Percentiles rank a stretch among this genome's conserved stretches.
These are phyloP conservation scores for Quercus wislizeni DNA, from an alignment of 306 rosid genomes.

Conservation along the genomic window DNA sequence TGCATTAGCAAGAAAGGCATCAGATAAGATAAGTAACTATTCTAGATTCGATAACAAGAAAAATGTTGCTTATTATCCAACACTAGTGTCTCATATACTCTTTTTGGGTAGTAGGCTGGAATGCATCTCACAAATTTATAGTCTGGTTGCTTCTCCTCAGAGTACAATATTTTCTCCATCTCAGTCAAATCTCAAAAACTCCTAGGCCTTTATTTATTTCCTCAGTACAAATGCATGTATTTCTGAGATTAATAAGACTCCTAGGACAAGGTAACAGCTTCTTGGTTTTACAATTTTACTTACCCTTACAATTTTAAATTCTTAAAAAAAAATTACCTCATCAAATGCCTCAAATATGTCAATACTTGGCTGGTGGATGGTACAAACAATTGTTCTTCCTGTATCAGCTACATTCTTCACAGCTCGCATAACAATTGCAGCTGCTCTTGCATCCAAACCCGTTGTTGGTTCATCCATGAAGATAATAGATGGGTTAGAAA, in stretches of 20 bases:
- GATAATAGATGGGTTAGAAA: slow-evolving; percentile 61
- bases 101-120: not conserved
- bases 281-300: not conserved
- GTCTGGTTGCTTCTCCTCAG: not conserved
- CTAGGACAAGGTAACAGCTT: not conserved
- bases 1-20: slow-evolving; percentile 8
- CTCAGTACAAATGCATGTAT: not conserved
- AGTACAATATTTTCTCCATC: not conserved
- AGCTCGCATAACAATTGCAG: slow-evolving; percentile 61
- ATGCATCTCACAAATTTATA: not conserved
- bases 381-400: slow-evolving; percentile 59
- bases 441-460: slow-evolving; percentile 60
- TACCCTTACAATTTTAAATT: no score
- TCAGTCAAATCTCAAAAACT: not conserved
- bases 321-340: slow-evolving; percentile 35
- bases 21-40: not conserved
- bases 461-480: slow-evolving; percentile 74
- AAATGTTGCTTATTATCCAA: not conserved
- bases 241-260: not conserved
- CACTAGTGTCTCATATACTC: not conserved
- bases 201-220: not conserved
- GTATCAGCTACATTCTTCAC: slow-evolving; percentile 60
- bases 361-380: slow-evolving; percentile 67
- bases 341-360: slow-evolving; percentile 65
- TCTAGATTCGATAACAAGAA: not conserved